Evolutionary conservation across 345 rosid genomes (phyloP), one percentile per base, ranked within the genome.

Genomic region (Reutealis trisperma): DNA sequence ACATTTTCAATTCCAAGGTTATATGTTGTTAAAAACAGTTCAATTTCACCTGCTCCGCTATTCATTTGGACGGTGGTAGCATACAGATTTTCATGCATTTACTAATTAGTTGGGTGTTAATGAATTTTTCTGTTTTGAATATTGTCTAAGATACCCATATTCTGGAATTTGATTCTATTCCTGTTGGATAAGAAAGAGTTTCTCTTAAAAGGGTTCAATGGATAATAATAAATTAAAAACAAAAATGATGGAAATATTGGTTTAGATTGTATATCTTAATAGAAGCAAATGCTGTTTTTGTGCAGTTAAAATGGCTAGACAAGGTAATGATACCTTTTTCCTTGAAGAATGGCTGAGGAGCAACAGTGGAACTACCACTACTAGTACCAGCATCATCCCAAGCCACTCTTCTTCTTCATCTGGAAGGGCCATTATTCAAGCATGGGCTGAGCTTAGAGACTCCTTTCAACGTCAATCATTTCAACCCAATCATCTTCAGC

Each of bases 371-470:
- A 74, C 45, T 74, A 54, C 34, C 58, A 71, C 65, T 49, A 55
- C 34, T 18, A 54, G 42, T 62, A 71, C 84, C 70, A 64, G 78
- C 61, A 55, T 16, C 22, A 71, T 32, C 41, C 8, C 61, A 27
- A 65, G 42, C 37, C 30, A 45, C 2, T 78, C 79, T 6, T 74
- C 88, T 34, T 80, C 88, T 18, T 83, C 86, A 0, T 89, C 99
- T n/a, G 94, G 96, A 37, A 86, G 93, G 59, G 90, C 88, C 42
- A 88, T 90, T 74, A 89, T 96, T 79, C 94, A 93, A 77, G 92
- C 97, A 3, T 96, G 99, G 98, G 83, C 93, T 75, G 97, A 93
- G 79, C 93, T 95, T 67, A 83, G 98, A 25, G 98, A 92, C 22
- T 87, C 84, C 54, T 76, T 89, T 22, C 89, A 86, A 65, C 90